Conservation (phyloP, 2,329 filamentous ascomycete species). For the Diplocarpon mali region DNA sequence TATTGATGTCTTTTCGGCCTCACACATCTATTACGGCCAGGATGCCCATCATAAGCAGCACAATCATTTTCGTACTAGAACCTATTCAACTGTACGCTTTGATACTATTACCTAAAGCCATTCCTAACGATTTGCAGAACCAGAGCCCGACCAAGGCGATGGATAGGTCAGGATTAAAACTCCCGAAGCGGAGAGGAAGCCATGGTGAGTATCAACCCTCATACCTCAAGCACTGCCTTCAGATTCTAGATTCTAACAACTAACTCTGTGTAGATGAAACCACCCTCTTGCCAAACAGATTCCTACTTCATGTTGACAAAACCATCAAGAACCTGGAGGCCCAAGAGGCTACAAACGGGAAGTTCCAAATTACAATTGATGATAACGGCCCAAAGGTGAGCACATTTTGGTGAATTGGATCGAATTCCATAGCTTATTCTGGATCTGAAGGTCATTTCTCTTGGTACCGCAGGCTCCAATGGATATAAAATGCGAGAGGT, state of each 20-base stretch:
- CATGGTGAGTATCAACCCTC: constrained; percentile 21
- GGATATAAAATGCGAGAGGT: constrained; percentile 84
- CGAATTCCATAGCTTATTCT: neutral
- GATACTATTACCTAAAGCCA: neutral
- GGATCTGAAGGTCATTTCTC: constrained; percentile 56
- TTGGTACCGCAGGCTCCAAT: constrained; percentile 77
- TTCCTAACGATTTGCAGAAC: constrained; percentile 16
- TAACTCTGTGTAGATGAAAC: constrained; percentile 51
- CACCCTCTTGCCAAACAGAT: constrained; percentile 59
- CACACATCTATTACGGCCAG: constrained; percentile 26
- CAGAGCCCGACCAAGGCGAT: constrained; percentile 12
- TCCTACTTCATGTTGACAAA: constrained; percentile 75
- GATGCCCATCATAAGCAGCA: constrained; percentile 17
- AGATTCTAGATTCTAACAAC: constrained; percentile 7
- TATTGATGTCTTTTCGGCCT: constrained; percentile 24
- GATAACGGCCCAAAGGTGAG: constrained; percentile 80
- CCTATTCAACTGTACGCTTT: constrained; percentile 24
- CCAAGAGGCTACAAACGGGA: constrained; percentile 86
- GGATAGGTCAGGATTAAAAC: constrained; percentile 14
- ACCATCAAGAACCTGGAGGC: constrained; percentile 69
- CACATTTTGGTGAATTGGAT: neutral
- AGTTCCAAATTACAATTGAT: constrained; percentile 97
- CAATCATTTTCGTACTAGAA: constrained; percentile 22
- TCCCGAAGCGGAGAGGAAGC: constrained; percentile 24
- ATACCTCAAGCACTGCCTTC: neutral